Conservation (phyloP, 202 grass and related monocot genomes). For the Brachypodium distachyon region DNA sequence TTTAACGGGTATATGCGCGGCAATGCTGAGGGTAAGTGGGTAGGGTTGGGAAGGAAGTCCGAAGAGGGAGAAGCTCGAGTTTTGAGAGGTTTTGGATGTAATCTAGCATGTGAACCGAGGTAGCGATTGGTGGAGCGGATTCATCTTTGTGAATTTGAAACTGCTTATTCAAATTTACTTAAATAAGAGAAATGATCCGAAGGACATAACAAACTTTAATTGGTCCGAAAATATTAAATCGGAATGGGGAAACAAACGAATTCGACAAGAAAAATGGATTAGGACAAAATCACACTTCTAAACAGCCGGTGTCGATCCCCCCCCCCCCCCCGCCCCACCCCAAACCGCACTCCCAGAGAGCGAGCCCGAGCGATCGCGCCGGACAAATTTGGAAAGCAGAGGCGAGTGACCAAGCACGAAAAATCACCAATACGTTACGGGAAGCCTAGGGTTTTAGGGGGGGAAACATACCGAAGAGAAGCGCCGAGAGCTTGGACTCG, state of each 20-base stretch:
- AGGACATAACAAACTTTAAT: not conserved
- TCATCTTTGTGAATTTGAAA: not conserved
- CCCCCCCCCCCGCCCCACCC: too few species aligned
- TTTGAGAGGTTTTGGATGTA: too few species aligned
- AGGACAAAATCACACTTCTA: not conserved
- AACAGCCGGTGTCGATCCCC: not conserved
- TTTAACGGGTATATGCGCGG: too few species aligned
- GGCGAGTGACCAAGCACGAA: not conserved
- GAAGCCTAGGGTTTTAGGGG: not conserved
- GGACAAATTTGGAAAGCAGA: not conserved
- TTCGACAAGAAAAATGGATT: not conserved
- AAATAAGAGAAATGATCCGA: not conserved
- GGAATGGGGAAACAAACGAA: not conserved
- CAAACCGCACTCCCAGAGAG: not conserved
- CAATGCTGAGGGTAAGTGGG: too few species aligned
- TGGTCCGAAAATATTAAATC: not conserved
- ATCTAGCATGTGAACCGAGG: not conserved
- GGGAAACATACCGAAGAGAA: constrained; percentile 28
- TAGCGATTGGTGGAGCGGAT: not conserved
- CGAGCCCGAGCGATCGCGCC: not conserved
- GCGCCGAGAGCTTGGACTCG: constrained; percentile 32
- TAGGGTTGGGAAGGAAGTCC: too few species aligned
- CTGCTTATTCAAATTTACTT: not conserved
- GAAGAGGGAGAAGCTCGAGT: too few species aligned
- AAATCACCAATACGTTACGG: not conserved